Base-by-base conservation (phyloP, 495 filamentous ascomycete species). In the Pyronema domesticum region DNA sequence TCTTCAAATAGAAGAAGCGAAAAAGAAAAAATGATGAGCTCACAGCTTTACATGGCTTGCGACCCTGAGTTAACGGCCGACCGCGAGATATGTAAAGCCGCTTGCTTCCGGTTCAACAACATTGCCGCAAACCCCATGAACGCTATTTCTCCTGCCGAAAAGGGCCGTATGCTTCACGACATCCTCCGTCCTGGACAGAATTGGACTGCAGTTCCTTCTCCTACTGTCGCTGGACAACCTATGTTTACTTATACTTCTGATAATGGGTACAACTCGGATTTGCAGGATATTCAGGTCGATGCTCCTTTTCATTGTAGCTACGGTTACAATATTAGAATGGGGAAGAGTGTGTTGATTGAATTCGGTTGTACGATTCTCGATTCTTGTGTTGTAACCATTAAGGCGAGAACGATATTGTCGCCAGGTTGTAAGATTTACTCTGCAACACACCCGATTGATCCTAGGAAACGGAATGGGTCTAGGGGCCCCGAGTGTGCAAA, bases 241-340 rank as follows among this genome's bases (percentile, higher is more conserved):
- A 46, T 54, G 5, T 53, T 64, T 46, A 37, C 68, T 43, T 65
- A 65, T 47, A 37, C 57, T 42, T 55, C 37, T 11, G 62, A 59
- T 8, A 53, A 53, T 11, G 58, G 58, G 4, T 40, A 37, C 30
- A 17, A 34, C 3, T 57, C 75, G 35, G 80, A 94, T 15, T 86
- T 86, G 17, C 75, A 81, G 40, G 78, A 84, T 48, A 82, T 84
- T 7, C 74, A 80, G 39, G 85, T 98, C 40, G 87, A 95, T 56
- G 80, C 85, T 2, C 89, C 91, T 10, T 96, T 98, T 66, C 81
- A 73, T 37, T 96, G 91, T 67, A 87, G 95, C 62, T 98, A 95
- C 62, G 91, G 91, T 1, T 95, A 94, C 64, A 95, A 98, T 61
- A 83, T 96, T 59, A 75, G 76, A 37, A 81, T 98, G 57, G 91